Base-by-base conservation (phyloP, 192 early-diverging fungal species). In the Obelidium mucronatum region DNA sequence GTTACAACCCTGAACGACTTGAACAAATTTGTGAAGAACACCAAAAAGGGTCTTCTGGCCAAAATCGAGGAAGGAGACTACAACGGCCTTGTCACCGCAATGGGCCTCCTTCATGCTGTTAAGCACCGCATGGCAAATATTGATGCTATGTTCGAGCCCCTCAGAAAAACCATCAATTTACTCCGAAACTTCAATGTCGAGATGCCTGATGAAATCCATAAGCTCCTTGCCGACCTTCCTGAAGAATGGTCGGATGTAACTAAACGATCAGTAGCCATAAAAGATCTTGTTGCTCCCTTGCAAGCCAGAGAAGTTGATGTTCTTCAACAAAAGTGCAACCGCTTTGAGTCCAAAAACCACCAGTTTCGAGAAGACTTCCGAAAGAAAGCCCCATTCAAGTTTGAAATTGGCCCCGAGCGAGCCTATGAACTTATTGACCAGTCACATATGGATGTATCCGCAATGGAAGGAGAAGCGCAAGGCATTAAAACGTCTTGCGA, bases 321-420 rank as follows among this genome's bases (percentile, higher is more conserved):
- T 24, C 61, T 91, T 39, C 89, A 91, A 62, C 89, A 91, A 75
- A 91, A 91, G 60, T 91, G 88, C 80, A 91, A 91, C 85, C 76
- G 81, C 58, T 91, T 91, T 76, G 89, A 91, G 66, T 83, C 79
- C 64, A 79, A 82, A 34, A 90, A 90, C 68, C 88, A 91, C 75
- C 77, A 90, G 33, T 91, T 90, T 77, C 60, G 88, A 22, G 89
- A 91, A 83, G 85, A 90, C 24, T 91, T 90, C 78, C 68, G 88
- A 13, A 87, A 87, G 72, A 90, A 91, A 79, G 89, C 89, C n/a
- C 89, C 89, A n/a, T 91, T 91, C 80, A 89, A 84, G 67, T 91
- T 90, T 65, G 87, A 89, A 28, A 74, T 88, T 48, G 89, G 89
- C 0, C 76, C 79, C 34, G 80, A 69, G 1, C 51, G 67, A 15